Conservation (phyloP, 2,329 filamentous ascomycete genomes). For the Xylaria sp. region DNA sequence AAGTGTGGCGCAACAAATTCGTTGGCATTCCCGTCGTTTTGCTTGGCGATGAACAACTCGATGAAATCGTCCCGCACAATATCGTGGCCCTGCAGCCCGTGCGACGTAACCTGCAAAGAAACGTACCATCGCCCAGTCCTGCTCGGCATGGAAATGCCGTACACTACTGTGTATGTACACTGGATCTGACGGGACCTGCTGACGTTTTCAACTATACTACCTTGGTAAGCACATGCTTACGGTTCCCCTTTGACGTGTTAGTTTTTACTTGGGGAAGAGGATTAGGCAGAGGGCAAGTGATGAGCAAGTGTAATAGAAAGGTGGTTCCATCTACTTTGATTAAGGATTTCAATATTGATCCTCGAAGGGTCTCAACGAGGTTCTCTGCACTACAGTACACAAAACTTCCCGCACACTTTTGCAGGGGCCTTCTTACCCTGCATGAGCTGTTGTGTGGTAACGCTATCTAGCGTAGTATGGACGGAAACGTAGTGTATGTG, state of each 20-base stretch:
- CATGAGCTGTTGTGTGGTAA: not conserved
- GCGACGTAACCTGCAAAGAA: conserved; percentile 10
- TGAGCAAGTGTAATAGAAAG: not conserved
- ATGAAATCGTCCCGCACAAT: conserved; percentile 11
- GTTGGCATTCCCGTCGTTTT: not conserved
- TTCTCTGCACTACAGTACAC: too few relatives aligned
- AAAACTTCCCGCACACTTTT: not conserved
- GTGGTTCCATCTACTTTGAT: too few relatives aligned
- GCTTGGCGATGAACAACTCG: conserved; percentile 28
- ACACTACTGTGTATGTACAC: not conserved
- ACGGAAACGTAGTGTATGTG: not conserved
- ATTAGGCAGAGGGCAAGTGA: not conserved
- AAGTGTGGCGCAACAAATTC: not conserved
- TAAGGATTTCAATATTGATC: too few relatives aligned
- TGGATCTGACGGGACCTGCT: not conserved
- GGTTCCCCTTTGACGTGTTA: too few relatives aligned
- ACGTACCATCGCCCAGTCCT: not conserved
- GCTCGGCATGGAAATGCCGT: conserved; percentile 35
- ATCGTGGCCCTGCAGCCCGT: conserved; percentile 6
- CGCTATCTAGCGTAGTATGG: not conserved
- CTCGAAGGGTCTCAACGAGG: too few relatives aligned
- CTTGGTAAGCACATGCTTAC: too few relatives aligned
- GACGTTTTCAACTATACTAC: not conserved
- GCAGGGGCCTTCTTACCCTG: not conserved
- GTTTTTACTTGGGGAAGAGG: too few relatives aligned